phyloP scores from a whole-genome alignment of 2,329 filamentous ascomycete genomes.

The Stemphylium lycopersici region DNA sequence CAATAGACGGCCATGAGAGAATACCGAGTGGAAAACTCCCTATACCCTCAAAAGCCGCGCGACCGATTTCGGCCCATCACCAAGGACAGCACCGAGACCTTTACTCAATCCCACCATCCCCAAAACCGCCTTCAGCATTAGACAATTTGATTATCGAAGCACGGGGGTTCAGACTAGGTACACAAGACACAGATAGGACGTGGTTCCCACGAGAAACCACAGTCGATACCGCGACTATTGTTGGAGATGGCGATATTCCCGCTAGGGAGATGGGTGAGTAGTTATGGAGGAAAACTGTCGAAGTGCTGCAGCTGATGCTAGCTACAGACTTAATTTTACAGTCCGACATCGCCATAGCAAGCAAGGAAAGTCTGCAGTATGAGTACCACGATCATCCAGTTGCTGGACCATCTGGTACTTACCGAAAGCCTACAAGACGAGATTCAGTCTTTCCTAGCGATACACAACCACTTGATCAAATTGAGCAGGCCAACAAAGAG shows the following conservation, averaged over 20 bases:
- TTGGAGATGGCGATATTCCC: conserved; percentile 7
- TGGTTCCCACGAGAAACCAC: conserved; percentile 7
- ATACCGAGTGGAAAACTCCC: conserved; percentile 6
- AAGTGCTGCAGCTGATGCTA: background rate
- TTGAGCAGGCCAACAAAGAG: background rate
- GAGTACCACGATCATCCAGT: background rate
- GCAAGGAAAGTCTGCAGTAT: background rate
- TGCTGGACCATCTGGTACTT: conserved; percentile 21
- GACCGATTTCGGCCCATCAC: background rate
- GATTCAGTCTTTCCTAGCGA: conserved; percentile 17
- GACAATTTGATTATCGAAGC: background rate
- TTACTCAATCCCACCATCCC: conserved; percentile 10
- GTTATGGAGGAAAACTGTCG: background rate
- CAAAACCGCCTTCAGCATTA: background rate
- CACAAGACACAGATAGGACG: conserved; percentile 5
- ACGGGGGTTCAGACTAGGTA: background rate
- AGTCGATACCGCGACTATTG: conserved; percentile 14
- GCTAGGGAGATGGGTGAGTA: conserved; percentile 8
- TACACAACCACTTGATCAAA: background rate
- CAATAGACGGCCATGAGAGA: conserved; percentile 1
- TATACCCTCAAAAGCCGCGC: conserved; percentile 5
- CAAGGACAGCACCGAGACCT: conserved; percentile 1
- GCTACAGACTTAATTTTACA: background rate
- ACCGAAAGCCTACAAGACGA: conserved; percentile 7
- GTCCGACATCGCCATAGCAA: background rate